Base-by-base conservation (phyloP, 1,284 basidiomycete species). In the Moesziomyces sp. region DNA sequence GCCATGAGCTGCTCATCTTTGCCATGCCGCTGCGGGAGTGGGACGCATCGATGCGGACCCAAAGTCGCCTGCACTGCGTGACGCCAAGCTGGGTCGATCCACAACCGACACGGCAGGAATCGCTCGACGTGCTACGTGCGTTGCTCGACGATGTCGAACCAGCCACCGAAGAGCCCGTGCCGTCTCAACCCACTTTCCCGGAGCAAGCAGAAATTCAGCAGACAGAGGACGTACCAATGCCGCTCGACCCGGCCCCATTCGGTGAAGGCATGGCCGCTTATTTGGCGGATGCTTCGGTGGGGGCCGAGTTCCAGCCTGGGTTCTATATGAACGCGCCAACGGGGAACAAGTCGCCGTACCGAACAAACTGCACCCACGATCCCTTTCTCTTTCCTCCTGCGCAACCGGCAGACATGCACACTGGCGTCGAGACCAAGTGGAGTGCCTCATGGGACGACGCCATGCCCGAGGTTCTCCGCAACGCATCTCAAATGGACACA, bases 1-100 rank as follows among this genome's bases (percentile, higher is more conserved):
- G 47, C 13, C 44, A 68, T 35, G 47, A 68, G 26, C 21, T 68
- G 2, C 54, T 62, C 0, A 24, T 68, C 16, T 68, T 54, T 16
- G 33, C 52, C 0, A 30, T 68, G 43, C 54, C 58, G 1, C 51
- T 68, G n/a, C 43, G 28, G 13, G 28, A 42, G 0, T 68, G 54
- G 51, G n/a, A 43, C 46, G 26, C 52, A 38, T 23, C 44, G 44
- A 16, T 19, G 44, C 47, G 28, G 21, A 18, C 21, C 24, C 11
- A 35, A n/a, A 24, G 16, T 7, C 10, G 19, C 0, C 40, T 65
- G 26, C 47, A 26, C 23, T 58, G 55, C 35, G 42, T 48, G 3
- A 23, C 23, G 19, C 61, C 61, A 1, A 53, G 55, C 46, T 57
- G 46, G 8, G n/a, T 64, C 6, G 42, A 64, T 19, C 55, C 61